Percentiles rank a stretch among this genome's conserved stretches.
phyloP scores from a whole-genome alignment of 2,329 filamentous ascomycete species.

The Monosporascus sp. region DNA sequence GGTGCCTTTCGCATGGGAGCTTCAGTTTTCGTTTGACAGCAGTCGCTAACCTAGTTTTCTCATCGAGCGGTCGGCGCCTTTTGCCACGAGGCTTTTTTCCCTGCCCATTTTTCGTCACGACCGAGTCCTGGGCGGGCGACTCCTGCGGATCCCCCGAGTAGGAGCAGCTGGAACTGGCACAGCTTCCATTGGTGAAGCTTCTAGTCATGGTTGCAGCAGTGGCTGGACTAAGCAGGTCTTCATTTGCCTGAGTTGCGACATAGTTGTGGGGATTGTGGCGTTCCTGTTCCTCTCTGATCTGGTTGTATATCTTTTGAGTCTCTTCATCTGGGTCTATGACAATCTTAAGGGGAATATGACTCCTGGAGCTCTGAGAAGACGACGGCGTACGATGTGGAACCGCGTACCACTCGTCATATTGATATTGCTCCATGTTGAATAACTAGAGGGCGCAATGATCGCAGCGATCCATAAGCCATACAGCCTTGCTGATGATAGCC shows the following conservation, averaged over 20 bases:
- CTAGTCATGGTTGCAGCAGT: conserved; percentile 13
- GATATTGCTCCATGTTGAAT: neutral
- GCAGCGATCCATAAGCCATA: no score
- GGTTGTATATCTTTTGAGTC: conserved; percentile 23
- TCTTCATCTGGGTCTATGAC: conserved; percentile 21
- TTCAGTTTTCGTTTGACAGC: conserved; percentile 26
- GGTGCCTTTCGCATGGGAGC: conserved; percentile 21
- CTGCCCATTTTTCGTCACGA: conserved; percentile 4
- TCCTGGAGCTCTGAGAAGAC: conserved; percentile 4
- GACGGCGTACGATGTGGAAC: neutral
- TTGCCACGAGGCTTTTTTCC: conserved; percentile 20
- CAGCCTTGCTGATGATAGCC: no score
- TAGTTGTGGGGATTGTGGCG: conserved; percentile 14
- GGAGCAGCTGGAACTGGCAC: conserved; percentile 16
- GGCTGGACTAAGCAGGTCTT: conserved; percentile 13
- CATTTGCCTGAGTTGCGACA: conserved; percentile 13
- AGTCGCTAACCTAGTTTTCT: conserved; percentile 19
- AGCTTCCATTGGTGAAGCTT: conserved; percentile 16
- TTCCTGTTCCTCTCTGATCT: conserved; percentile 19
- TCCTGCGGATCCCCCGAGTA: conserved; percentile 12
- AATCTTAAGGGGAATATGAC: conserved; percentile 10
- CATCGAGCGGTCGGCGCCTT: conserved; percentile 21
- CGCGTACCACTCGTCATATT: neutral
- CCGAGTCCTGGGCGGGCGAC: conserved; percentile 8
- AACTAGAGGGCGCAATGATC: neutral